Evolutionary conservation across 192 early-diverging fungal species (phyloP), one percentile per base, ranked within the genome.

Genomic region (Spinellus fusiger): DNA sequence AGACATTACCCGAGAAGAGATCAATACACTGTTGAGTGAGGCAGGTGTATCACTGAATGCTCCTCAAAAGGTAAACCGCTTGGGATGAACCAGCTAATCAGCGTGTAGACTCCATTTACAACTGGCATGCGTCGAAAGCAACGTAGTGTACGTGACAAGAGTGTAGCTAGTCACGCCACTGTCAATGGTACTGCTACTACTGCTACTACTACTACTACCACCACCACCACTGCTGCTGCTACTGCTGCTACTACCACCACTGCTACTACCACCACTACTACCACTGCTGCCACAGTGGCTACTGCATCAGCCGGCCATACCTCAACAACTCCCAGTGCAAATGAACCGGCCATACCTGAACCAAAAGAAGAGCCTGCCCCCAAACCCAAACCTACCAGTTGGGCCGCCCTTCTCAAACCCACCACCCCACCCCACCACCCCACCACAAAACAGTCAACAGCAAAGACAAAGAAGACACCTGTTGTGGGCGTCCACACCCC

Each of bases 1-100:
- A 55, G 71, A 78, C 55, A 68, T 81, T 22, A 62, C 66, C 48
- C 65, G 79, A 46, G 76, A 81, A 47, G 79, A 76, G 47, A 81
- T 81, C 49, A 78, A 77, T 48, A 71, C 56, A 37, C 71, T 76
- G 38, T 58, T 81, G 61, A 69, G 37, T 18, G 66, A 65, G 49
- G 68, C 70, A 5, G 70, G 69, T 53, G 68, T 65, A 16, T 60
- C 64, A 29, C 62, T 66, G 48, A 34, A 25, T 32, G 54, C 60
- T 15, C 65, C 70, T n/a, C 61, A 68, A 44, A 56, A 56, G 65
- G 78, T 80, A 80, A 40, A 60, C 32, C 20, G 10, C 8, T 35
- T 31, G n/a, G n/a, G n/a, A n/a, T n/a, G n/a, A n/a, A n/a, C n/a
- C n/a, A n/a, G n/a, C n/a, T n/a, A n/a, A n/a, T n/a, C n/a, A n/a